A percentile compares a stretch with the other conserved stretches of the same genome.
Conservation (phyloP, 495 filamentous ascomycete species). For the Penicillium alfredii region DNA sequence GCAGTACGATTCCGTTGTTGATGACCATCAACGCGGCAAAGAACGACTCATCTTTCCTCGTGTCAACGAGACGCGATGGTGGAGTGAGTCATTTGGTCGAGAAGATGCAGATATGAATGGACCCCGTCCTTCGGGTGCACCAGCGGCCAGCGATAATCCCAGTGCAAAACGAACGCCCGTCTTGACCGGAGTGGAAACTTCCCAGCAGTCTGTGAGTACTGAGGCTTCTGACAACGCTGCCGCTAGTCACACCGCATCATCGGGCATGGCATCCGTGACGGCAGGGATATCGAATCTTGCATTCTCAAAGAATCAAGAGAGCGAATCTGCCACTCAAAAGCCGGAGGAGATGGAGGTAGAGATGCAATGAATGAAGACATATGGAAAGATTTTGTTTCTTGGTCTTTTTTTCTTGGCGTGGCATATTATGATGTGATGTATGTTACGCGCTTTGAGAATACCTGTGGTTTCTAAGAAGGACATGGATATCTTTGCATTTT, state of each 20-base stretch:
- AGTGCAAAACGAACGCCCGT: constrained; percentile 26
- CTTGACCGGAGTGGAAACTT: constrained; percentile 45
- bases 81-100: constrained; percentile 81
- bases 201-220: constrained; percentile 28
- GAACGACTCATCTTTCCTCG: constrained; percentile 82
- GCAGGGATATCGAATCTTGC: constrained; percentile 39
- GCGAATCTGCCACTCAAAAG: constrained; percentile 15
- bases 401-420: background rate
- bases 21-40: constrained; percentile 68
- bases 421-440: constrained; percentile 4
- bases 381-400: background rate
- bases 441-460: too few relatives aligned
- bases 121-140: constrained; percentile 24
- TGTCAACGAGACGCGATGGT: constrained; percentile 71
- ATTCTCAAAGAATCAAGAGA: constrained; percentile 24
- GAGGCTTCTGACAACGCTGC: constrained; percentile 18
- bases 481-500: too few relatives aligned
- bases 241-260: constrained; percentile 21
- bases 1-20: constrained; percentile 68
- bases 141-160: constrained; percentile 15
- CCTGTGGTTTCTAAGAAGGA: too few relatives aligned
- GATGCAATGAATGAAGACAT: constrained; percentile 35
- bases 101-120: constrained; percentile 92
- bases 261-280: constrained; percentile 33
- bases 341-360: constrained; percentile 42